Percentiles rank a stretch among this genome's conserved stretches.
phyloP scores from a whole-genome alignment of 2,329 filamentous ascomycete genomes.

The Pseudogymnoascus sp. region DNA sequence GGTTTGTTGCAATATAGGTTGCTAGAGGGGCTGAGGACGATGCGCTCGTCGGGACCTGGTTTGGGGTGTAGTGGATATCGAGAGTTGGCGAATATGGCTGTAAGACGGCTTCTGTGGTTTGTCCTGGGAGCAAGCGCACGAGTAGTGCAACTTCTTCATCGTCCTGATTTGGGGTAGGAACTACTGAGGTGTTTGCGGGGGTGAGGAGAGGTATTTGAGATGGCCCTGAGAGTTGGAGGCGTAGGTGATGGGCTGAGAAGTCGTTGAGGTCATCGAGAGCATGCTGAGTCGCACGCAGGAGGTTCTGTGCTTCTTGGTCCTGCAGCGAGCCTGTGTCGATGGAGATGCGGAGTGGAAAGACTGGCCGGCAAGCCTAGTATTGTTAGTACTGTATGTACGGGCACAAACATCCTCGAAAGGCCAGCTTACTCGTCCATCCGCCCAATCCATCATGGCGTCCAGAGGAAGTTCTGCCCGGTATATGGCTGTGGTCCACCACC shows the following conservation, averaged over 20 bases:
- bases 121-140: slow-evolving; percentile 61
- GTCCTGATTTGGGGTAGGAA: slow-evolving; percentile 19
- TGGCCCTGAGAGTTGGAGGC: slow-evolving; percentile 50
- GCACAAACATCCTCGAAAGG: neutral
- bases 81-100: slow-evolving; percentile 63
- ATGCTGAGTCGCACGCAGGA: slow-evolving; percentile 76
- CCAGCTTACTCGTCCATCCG: slow-evolving; percentile 67
- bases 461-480: slow-evolving; percentile 79
- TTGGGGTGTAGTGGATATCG: slow-evolving; percentile 68
- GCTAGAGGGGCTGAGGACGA: slow-evolving; percentile 68
- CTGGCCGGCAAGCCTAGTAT: slow-evolving; percentile 70
- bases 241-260: slow-evolving; percentile 75
- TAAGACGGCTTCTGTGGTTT: slow-evolving; percentile 52
- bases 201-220: slow-evolving; percentile 22
- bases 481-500: slow-evolving; percentile 92
- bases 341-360: slow-evolving; percentile 78
- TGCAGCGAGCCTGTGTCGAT: slow-evolving; percentile 63
- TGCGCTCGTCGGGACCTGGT: slow-evolving; percentile 56
- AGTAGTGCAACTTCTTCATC: slow-evolving; percentile 55
- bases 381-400: slow-evolving; percentile 15
- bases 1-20: slow-evolving; percentile 67
- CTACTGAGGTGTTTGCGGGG: slow-evolving; percentile 21
- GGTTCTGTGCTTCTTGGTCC: slow-evolving; percentile 59
- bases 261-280: slow-evolving; percentile 81
- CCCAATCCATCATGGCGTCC: slow-evolving; percentile 83